phyloP scores from a whole-genome alignment of 108 stramenopile species.

The Cyclostephanos invisitatus region DNA sequence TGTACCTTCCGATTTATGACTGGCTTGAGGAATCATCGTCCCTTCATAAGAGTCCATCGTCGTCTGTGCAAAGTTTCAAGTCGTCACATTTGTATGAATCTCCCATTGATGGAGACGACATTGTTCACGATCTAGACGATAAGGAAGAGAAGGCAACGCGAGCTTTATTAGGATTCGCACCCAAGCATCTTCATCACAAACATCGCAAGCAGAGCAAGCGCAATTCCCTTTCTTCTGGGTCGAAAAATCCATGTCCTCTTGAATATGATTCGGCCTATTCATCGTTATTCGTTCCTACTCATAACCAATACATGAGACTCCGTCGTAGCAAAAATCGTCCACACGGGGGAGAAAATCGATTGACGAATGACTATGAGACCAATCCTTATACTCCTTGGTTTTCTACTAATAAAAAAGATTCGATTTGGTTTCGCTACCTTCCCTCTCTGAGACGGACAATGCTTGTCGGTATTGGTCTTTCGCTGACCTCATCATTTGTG shows the following conservation, averaged over 20 bases:
- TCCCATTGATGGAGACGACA: background rate
- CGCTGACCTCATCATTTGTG: constrained; percentile 42
- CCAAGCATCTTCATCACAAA: constrained; percentile 25
- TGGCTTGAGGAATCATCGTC: constrained; percentile 14
- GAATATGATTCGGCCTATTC: constrained; percentile 50
- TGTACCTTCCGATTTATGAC: constrained; percentile 25
- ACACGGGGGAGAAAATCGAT: background rate
- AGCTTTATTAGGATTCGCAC: constrained; percentile 33
- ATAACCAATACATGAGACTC: constrained; percentile 6
- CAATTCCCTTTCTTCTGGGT: constrained; percentile 2
- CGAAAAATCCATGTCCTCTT: constrained; percentile 37
- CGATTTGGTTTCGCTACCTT: constrained; percentile 23
- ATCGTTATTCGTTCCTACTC: constrained; percentile 31
- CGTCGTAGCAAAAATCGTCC: constrained; percentile 4
- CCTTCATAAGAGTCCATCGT: constrained; percentile 4
- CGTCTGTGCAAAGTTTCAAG: background rate
- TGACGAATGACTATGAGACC: constrained; percentile 4
- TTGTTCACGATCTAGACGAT: background rate
- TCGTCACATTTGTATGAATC: constrained; percentile 15
- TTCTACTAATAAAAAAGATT: constrained; percentile 26
- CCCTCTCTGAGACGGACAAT: constrained; percentile 43
- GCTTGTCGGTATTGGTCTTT: constrained; percentile 43
- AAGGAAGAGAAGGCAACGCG: constrained; percentile 16
- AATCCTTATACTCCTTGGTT: constrained; percentile 32
- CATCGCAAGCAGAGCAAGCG: constrained; percentile 8